Percentiles rank a stretch among this genome's conserved stretches.
Evolutionary conservation across 495 filamentous ascomycete species (phyloP).

Genomic region (Cladorrhinum samala): DNA sequence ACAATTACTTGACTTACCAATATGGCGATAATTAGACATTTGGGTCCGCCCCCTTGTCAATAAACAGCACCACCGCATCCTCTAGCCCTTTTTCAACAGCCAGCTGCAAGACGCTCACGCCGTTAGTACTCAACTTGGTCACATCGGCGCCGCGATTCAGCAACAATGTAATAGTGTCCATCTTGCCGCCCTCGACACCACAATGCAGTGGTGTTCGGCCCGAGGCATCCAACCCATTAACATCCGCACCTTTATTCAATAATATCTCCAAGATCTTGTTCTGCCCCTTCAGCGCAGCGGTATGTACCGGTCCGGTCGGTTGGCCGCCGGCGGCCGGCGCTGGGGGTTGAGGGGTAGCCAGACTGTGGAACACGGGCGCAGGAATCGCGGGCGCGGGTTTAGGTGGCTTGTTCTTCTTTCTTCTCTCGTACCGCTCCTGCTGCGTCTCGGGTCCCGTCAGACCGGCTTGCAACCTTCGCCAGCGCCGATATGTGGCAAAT

Average conservation of each 20-base stretch:
- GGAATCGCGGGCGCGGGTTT: conserved; percentile 11
- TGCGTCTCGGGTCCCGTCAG: conserved; percentile 12
- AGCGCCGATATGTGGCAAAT: conserved; percentile 25
- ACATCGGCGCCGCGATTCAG: conserved; percentile 20
- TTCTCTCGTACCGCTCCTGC: conserved; percentile 15
- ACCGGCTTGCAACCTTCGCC: conserved; percentile 17
- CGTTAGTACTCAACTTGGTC: conserved; percentile 12
- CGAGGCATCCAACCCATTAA: conserved; percentile 22
- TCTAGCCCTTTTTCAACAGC: conserved; percentile 27
- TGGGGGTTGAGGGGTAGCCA: conserved; percentile 4
- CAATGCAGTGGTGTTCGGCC: conserved; percentile 29
- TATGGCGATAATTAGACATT: too few species aligned
- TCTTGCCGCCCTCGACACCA: conserved; percentile 18
- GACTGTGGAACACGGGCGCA: conserved; percentile 18
- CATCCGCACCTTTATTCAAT: conserved; percentile 26
- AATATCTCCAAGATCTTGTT: conserved; percentile 27
- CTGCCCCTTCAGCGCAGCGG: conserved; percentile 25
- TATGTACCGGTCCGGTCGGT: conserved; percentile 23
- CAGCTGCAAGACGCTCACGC: conserved; percentile 16
- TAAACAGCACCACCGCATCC: conserved; percentile 23
- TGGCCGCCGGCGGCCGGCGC: not conserved
- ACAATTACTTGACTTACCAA: too few species aligned
- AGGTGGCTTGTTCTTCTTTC: conserved; percentile 5
- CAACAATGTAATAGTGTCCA: conserved; percentile 18
- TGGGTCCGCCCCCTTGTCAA: conserved; percentile 25